Conservation (phyloP, 352 stramenopile genomes). For the Pythium phragmitis region DNA sequence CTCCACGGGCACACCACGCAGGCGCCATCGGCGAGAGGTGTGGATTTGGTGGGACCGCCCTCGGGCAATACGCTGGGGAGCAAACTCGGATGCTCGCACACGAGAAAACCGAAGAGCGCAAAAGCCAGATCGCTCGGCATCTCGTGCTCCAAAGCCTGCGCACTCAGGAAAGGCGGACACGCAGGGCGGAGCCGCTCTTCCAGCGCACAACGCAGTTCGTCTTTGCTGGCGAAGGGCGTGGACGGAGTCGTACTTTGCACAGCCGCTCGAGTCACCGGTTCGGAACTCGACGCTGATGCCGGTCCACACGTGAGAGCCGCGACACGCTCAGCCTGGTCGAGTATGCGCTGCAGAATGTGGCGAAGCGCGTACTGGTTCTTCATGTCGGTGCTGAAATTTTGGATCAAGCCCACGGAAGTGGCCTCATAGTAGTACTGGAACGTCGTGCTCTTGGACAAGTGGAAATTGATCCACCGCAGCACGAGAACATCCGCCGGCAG, state of each 20-base stretch:
- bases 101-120: constrained; percentile 60
- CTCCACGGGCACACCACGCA: constrained; percentile 44
- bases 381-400: constrained; percentile 75
- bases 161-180: constrained; percentile 43
- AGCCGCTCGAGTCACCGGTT: neutral
- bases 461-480: constrained; percentile 71
- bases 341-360: constrained; percentile 45
- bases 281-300: neutral
- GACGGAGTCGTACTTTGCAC: neutral
- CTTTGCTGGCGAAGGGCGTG: constrained; percentile 36
- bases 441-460: constrained; percentile 42
- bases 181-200: constrained; percentile 37
- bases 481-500: constrained; percentile 59
- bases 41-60: neutral
- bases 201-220: constrained; percentile 42
- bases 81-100: constrained; percentile 55
- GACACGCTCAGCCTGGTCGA: constrained; percentile 19
- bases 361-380: constrained; percentile 52
- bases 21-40: too few species aligned
- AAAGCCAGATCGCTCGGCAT: constrained; percentile 49
- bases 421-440: constrained; percentile 32
- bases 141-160: constrained; percentile 38
- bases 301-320: neutral
- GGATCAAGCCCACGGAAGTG: constrained; percentile 39
- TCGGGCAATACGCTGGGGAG: constrained; percentile 10